Evolutionary conservation across 78 protist species (phyloP).

Genomic region (Speleostelium caveatum): DNA sequence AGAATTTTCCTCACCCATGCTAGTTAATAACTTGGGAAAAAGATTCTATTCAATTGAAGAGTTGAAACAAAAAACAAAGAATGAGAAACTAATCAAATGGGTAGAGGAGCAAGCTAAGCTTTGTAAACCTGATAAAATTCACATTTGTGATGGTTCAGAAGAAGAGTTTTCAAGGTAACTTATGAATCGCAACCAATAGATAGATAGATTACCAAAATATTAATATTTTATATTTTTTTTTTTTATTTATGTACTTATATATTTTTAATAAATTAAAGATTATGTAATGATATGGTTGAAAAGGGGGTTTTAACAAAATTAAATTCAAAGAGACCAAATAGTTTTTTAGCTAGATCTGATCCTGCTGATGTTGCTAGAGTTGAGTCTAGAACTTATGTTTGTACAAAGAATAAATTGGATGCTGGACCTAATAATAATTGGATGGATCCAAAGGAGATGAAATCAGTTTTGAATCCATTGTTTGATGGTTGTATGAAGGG

Average conservation of each 20-base stretch:
- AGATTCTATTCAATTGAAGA: constrained; percentile 49
- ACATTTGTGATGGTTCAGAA: constrained; percentile 86
- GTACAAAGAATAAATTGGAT: constrained; percentile 79
- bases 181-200: background rate
- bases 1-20: too few relatives aligned
- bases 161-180: constrained; percentile 70
- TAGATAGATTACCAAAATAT: background rate
- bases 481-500: constrained; percentile 88
- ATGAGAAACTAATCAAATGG: constrained; percentile 69
- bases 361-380: constrained; percentile 90
- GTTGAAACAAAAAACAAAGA: constrained; percentile 47
- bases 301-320: constrained; percentile 73
- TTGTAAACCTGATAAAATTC: constrained; percentile 74
- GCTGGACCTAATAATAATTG: constrained; percentile 93
- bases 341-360: constrained; percentile 89
- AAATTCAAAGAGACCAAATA: constrained; percentile 83
- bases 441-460: constrained; percentile 89
- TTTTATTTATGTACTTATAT: background rate
- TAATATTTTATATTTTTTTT: background rate
- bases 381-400: constrained; percentile 88
- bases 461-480: constrained; percentile 38
- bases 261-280: background rate
- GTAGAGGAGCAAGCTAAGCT: constrained; percentile 82
- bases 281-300: constrained; percentile 46
- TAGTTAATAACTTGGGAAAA: background rate